Evolutionary conservation across 257 asterid species (phyloP), one percentile per base, ranked within the genome.

Genomic region (Plantago ovata): DNA sequence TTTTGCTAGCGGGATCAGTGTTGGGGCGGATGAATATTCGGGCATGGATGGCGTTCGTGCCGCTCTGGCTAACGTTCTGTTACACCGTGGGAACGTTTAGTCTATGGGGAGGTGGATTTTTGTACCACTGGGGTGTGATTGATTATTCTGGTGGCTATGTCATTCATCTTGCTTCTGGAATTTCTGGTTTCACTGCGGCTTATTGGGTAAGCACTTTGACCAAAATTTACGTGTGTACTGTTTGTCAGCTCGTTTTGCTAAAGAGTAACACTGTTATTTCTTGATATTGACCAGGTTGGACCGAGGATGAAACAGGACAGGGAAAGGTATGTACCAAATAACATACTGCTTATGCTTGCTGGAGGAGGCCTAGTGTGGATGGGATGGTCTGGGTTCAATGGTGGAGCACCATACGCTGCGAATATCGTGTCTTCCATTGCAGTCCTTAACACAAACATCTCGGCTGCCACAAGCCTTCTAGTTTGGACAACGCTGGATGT

Each of bases 381-480:
- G 97, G 97, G 97, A 6, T 89, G 97, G 97, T 79, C 95, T n/a
- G 97, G 97, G 14, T 89, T 89, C 59, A 89, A 89, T 41, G 96
- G 97, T 10, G 96, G 97, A 7, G 97, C 95, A 0, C 97, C 97
- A 0, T 83, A 84, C 23, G 86, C 96, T 6, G 97, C 96, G 3
- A 86, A 90, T 43, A 42, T 90, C 22, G 69, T 69, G n/a, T 71
- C 97, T 22, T 82, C 97, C 2, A 41, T 86, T 0, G 97, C 95
- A 0, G 65, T 90, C 10, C 38, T 90, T 42, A 86, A 90, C 77
- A 90, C 97, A 0, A 86, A 90, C 15, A 75, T 90, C 18, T 80
- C 84, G 22, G 95, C 97, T 3, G 93, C 95, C 6, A 79, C 95
- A 4, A 90, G 97, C 77, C 94, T 90, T 62, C 95, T 90, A 4